These are phyloP conservation scores for Pseudogymnoascus sp. DNA, from an alignment of 2,329 filamentous ascomycete species.

Conservation along the genomic window DNA sequence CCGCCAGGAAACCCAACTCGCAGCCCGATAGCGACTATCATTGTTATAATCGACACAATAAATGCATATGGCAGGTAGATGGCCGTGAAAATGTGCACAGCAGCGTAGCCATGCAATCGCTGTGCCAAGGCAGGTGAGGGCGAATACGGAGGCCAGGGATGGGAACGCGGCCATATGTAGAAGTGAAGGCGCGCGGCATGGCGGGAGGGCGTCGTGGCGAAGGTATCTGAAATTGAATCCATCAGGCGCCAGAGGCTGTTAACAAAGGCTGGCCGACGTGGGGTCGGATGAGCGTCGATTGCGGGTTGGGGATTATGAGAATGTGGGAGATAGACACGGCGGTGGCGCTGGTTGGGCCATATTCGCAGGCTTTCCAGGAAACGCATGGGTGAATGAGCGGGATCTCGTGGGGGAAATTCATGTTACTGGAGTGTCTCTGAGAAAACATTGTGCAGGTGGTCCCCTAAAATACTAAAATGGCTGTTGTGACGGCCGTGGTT, in stretches of 20 bases:
- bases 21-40: not conserved
- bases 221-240: not conserved
- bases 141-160: not conserved
- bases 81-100: not conserved
- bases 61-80: not conserved
- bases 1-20: not conserved
- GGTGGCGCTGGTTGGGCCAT: not conserved
- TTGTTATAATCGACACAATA: slow-evolving; percentile 1
- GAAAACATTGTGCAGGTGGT: not conserved
- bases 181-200: not conserved
- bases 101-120: not conserved
- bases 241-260: not conserved
- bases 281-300: not conserved
- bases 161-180: not conserved
- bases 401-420: not conserved
- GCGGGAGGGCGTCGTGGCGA: not conserved
- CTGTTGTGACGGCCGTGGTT: not conserved
- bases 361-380: not conserved
- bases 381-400: not conserved
- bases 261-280: not conserved
- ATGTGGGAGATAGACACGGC: not conserved
- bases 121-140: not conserved
- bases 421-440: not conserved
- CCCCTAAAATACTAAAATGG: slow-evolving; percentile 7
- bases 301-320: not conserved